Base-by-base conservation (phyloP, 495 filamentous ascomycete genomes). In the Usnea hakonensis region DNA sequence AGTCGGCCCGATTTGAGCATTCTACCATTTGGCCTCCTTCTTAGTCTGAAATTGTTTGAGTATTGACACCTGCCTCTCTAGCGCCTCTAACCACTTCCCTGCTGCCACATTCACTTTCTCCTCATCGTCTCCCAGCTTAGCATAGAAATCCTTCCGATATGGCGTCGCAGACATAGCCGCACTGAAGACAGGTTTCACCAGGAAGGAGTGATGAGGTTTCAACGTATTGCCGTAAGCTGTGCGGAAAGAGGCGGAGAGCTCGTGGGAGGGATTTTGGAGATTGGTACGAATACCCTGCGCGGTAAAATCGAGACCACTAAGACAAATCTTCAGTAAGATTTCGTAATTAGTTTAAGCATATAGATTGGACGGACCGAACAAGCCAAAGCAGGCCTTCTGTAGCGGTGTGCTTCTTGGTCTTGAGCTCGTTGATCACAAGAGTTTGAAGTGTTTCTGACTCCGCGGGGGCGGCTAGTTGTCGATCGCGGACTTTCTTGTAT, bases 381-480 rank as follows among this genome's bases (percentile, higher is more conserved):
- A 98, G 83, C 94, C 94, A 98, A 28, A 96, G 73, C 46, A 97
- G 78, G 21, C 92, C 95, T 73, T 97, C 93, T 33, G 89, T 82
- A 32, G 94, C 94, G 50, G 74, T 83, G 74, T 96, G 88, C 72
- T 91, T 88, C 75, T 90, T 90, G 36, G 82, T 81, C 78, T 91
- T 92, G 66, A 95, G 75, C 77, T 98, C 94, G 71, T 90, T 95
- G 41, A 81, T 57, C 55, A 90, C 87, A 56, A 97, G 89, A 50
- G 84, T 81, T 73, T 98, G 94, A 41, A 98, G 75, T 37, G 84
- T 95, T 65, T 81, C 77, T 52, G 89, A 95, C 56, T 90, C 84
- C 56, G 76, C 75, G 26, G 93, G 90, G 62, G 90, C 83, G 61
- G 86, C 87, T 41, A 86, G 81, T 71, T 90, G 86, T 62, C 91